These are phyloP conservation scores for Cylindricascospora bacillispora DNA, from an alignment of 1,139 yeast species.

Conservation along the genomic window DNA sequence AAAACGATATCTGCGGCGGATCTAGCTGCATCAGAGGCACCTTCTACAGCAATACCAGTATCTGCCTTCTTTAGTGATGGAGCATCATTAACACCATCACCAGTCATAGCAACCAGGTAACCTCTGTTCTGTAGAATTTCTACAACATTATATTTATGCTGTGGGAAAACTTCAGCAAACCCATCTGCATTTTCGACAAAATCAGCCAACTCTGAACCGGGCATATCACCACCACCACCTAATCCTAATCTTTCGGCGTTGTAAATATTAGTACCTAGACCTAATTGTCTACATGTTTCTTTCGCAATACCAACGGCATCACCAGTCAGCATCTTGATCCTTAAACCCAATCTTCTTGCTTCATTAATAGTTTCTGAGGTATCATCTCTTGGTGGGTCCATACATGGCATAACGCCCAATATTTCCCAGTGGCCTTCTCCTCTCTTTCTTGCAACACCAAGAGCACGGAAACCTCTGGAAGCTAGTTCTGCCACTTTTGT, in stretches of 20 bases:
- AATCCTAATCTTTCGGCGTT: conserved; percentile 93
- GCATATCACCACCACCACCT: conserved; percentile 91
- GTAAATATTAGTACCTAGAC: conserved; percentile 91
- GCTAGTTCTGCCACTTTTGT: conserved; percentile 95
- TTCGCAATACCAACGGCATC: conserved; percentile 97
- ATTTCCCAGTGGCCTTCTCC: conserved; percentile 98
- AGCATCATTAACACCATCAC: conserved; percentile 95
- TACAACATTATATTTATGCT: conserved; percentile 85
- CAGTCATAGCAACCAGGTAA: conserved; percentile 93
- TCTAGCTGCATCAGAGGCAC: conserved; percentile 91
- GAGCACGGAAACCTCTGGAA: conserved; percentile 94
- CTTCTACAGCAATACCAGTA: conserved; percentile 93
- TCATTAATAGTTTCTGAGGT: conserved; percentile 90
- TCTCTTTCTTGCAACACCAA: conserved; percentile 97
- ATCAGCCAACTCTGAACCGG: conserved; percentile 90
- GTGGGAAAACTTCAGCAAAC: conserved; percentile 94
- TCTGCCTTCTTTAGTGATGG: conserved; percentile 92
- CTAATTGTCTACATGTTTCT: conserved; percentile 95
- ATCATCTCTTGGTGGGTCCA: conserved; percentile 98
- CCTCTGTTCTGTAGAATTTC: conserved; percentile 77
- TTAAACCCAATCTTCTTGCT: conserved; percentile 82
- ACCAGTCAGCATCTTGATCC: conserved; percentile 97
- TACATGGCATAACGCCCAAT: conserved; percentile 94
- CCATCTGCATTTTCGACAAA: conserved; percentile 92
- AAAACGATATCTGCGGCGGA: conserved; percentile 92